Percentiles rank a stretch among this genome's conserved stretches.
Conservation (phyloP, 495 filamentous ascomycete species). For the Penicillium herquei region DNA sequence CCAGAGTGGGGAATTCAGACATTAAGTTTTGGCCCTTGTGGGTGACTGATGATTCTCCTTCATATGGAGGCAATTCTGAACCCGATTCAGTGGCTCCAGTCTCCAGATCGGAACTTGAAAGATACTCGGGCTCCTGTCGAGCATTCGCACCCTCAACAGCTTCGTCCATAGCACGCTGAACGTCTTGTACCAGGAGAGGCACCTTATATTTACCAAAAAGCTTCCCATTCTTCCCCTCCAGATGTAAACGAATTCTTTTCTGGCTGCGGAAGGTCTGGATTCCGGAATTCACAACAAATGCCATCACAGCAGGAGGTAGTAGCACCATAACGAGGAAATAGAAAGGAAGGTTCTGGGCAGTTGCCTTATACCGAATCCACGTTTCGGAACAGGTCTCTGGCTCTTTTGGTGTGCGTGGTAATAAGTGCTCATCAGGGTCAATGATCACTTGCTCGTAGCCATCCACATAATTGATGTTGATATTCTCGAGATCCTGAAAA, state of each 20-base stretch:
- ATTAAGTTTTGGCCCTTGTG: neutral
- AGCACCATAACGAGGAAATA: slow-evolving; percentile 62
- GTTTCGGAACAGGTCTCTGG: slow-evolving; percentile 31
- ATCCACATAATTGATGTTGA: slow-evolving; percentile 68
- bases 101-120: slow-evolving; percentile 42
- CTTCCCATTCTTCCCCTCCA: slow-evolving; percentile 64
- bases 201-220: slow-evolving; percentile 67
- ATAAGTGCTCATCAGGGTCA: slow-evolving; percentile 62
- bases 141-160: slow-evolving; percentile 69
- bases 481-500: slow-evolving; percentile 59
- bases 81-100: neutral
- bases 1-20: slow-evolving; percentile 53
- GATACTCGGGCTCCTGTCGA: slow-evolving; percentile 59
- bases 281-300: slow-evolving; percentile 72
- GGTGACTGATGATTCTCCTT: neutral
- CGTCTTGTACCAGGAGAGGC: slow-evolving; percentile 70
- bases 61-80: neutral
- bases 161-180: slow-evolving; percentile 69
- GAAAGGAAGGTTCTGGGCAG: slow-evolving; percentile 50
- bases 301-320: slow-evolving; percentile 62
- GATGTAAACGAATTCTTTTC: slow-evolving; percentile 72
- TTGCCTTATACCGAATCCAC: slow-evolving; percentile 25
- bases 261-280: slow-evolving; percentile 71
- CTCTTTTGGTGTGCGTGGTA: slow-evolving; percentile 36
- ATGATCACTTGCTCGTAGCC: slow-evolving; percentile 77